Percentiles rank a stretch among this genome's conserved stretches.
phyloP scores from a whole-genome alignment of 106 monocot genomes.

The Dactylorhiza incarnata region DNA sequence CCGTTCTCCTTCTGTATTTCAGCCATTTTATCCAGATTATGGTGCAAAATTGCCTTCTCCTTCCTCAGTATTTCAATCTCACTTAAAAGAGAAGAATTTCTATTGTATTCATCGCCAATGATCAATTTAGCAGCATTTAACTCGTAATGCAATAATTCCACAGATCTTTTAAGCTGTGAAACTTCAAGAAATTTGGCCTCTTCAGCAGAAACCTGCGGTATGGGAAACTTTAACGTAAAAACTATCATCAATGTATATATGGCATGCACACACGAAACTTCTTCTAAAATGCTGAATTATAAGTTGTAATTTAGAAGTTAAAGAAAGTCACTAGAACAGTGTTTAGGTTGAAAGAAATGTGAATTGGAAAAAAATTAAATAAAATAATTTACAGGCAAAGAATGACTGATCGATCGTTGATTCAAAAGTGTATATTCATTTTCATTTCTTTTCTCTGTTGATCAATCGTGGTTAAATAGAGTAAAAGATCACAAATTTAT shows the following conservation, averaged over 20 bases:
- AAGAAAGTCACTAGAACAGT: too few relatives aligned
- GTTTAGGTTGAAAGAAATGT: too few relatives aligned
- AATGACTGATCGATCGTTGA: too few relatives aligned
- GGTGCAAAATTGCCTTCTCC: constrained; percentile 34
- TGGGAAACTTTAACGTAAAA: background rate
- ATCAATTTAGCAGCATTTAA: constrained; percentile 39
- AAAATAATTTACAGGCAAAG: too few relatives aligned
- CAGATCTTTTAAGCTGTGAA: constrained; percentile 55
- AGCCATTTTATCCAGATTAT: constrained; percentile 32
- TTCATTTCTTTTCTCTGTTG: too few relatives aligned
- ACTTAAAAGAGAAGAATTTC: constrained; percentile 35
- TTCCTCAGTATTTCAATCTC: constrained; percentile 46
- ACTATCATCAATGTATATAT: background rate
- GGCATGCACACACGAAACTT: background rate
- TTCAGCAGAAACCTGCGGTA: constrained; percentile 55
- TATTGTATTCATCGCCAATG: constrained; percentile 34
- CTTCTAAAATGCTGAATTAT: background rate
- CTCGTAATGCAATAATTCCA: constrained; percentile 44
- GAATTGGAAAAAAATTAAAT: too few relatives aligned
- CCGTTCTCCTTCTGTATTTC: constrained; percentile 55
- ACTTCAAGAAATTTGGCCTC: constrained; percentile 61
- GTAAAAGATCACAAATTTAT: too few relatives aligned
- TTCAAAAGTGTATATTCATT: too few relatives aligned
- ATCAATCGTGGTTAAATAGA: too few relatives aligned
- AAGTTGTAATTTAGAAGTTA: background rate